Evolutionary conservation across 768 basidiomycete genomes (phyloP).

Genomic region (Trametes elegans): DNA sequence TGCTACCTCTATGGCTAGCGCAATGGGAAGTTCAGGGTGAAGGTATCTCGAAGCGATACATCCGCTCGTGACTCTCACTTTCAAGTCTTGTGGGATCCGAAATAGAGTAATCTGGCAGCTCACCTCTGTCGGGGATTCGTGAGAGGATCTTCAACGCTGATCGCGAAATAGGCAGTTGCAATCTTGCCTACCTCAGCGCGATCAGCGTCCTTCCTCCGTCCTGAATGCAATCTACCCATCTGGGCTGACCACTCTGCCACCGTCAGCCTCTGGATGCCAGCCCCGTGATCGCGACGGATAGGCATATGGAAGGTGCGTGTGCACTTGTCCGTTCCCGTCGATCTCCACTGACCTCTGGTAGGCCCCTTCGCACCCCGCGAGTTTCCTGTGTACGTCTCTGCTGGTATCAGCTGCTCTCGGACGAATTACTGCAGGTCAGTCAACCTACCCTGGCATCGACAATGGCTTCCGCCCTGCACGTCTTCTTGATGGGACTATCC

Average conservation of each 20-base stretch:
- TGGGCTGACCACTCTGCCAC: background rate
- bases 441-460: background rate
- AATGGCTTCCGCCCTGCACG: background rate
- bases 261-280: slow-evolving; percentile 7
- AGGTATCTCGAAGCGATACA: too few species aligned
- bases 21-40: too few species aligned
- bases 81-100: too few species aligned
- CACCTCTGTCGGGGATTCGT: too few species aligned
- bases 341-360: slow-evolving; percentile 4
- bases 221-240: slow-evolving; percentile 14
- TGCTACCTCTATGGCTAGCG: too few species aligned
- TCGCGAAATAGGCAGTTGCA: background rate
- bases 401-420: background rate
- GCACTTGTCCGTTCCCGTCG: background rate
- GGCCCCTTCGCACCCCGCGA: slow-evolving; percentile 15
- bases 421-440: background rate
- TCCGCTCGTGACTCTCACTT: too few species aligned
- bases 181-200: slow-evolving; percentile 4
- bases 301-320: background rate
- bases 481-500: slow-evolving; percentile 9
- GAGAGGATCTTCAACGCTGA: slow-evolving; percentile 13
- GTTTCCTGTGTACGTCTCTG: slow-evolving; percentile 10
- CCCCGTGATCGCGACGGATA: background rate
- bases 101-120: too few species aligned
- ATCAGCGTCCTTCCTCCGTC: slow-evolving; percentile 11